Evolutionary conservation across 352 stramenopile species (phyloP).

Genomic region (Globisporangium splendens): DNA sequence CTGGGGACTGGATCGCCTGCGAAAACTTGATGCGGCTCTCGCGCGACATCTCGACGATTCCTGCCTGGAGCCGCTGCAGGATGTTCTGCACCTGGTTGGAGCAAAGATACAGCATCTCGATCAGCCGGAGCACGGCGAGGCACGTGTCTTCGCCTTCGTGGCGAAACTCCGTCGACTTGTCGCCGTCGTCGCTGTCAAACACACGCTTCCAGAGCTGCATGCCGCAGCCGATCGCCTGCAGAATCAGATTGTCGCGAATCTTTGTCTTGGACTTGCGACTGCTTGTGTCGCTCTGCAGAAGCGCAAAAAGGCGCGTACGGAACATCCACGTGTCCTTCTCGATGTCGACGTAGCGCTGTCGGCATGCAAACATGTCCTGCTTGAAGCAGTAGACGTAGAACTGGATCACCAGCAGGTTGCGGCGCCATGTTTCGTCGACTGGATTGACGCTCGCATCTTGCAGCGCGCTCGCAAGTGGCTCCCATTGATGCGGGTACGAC

Average conservation of each 20-base stretch:
- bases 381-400: constrained; percentile 84
- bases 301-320: constrained; percentile 51
- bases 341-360: constrained; percentile 39
- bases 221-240: constrained; percentile 46
- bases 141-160: constrained; percentile 61
- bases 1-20: constrained; percentile 53
- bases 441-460: constrained; percentile 50
- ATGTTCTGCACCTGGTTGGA: constrained; percentile 74
- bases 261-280: constrained; percentile 35
- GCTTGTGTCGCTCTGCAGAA: constrained; percentile 49
- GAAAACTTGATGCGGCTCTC: constrained; percentile 56
- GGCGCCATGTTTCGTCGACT: constrained; percentile 55
- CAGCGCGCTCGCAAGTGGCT: constrained; percentile 49
- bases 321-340: constrained; percentile 54
- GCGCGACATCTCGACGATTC: constrained; percentile 48
- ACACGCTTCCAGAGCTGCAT: constrained; percentile 68
- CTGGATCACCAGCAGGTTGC: constrained; percentile 69
- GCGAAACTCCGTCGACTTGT: constrained; percentile 21
- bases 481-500: constrained; percentile 71
- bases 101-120: constrained; percentile 80
- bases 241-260: constrained; percentile 68
- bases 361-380: constrained; percentile 58
- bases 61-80: constrained; percentile 61
- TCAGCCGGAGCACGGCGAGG: constrained; percentile 54
- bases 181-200: constrained; percentile 36